Percentiles rank a stretch among this genome's conserved stretches.
These are phyloP conservation scores for Penicillium fuscoglaucum DNA, from an alignment of 2,329 filamentous ascomycete genomes.

Conservation along the genomic window DNA sequence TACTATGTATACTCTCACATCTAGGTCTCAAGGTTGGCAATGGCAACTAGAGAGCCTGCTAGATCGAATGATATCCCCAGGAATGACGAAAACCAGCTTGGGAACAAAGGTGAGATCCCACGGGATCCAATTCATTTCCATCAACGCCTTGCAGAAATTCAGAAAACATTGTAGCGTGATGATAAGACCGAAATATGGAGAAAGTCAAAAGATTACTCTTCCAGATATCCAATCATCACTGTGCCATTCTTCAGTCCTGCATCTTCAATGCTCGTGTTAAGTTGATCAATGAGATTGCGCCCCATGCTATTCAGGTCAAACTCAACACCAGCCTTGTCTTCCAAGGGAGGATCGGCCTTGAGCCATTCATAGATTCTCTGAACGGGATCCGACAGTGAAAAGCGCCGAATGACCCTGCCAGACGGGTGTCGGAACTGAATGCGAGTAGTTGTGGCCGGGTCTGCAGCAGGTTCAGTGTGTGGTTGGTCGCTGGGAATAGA, in stretches of 20 bases:
- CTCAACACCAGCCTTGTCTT: slow-evolving; percentile 71
- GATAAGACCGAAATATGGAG: not conserved
- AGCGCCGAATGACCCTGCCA: slow-evolving; percentile 84
- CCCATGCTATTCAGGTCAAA: slow-evolving; percentile 92
- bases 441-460: slow-evolving; percentile 72
- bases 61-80: not conserved
- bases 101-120: slow-evolving; percentile 5
- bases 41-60: not conserved
- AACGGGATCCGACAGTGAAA: slow-evolving; percentile 73
- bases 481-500: slow-evolving; percentile 70
- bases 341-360: slow-evolving; percentile 75
- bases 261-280: slow-evolving; percentile 74
- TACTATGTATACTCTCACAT: slow-evolving; percentile 1
- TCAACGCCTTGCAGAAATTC: slow-evolving; percentile 15
- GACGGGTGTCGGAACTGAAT: slow-evolving; percentile 90
- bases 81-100: not conserved
- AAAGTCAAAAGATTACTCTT: slow-evolving; percentile 46
- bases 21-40: not conserved
- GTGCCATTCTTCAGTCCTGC: slow-evolving; percentile 88
- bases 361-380: slow-evolving; percentile 92
- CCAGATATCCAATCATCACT: slow-evolving; percentile 89
- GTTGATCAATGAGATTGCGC: slow-evolving; percentile 74
- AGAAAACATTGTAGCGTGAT: not conserved
- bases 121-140: slow-evolving; percentile 5
- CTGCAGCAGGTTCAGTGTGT: slow-evolving; percentile 74